Conservation (phyloP, 306 rosid genomes). For the Gillenia trifoliata region DNA sequence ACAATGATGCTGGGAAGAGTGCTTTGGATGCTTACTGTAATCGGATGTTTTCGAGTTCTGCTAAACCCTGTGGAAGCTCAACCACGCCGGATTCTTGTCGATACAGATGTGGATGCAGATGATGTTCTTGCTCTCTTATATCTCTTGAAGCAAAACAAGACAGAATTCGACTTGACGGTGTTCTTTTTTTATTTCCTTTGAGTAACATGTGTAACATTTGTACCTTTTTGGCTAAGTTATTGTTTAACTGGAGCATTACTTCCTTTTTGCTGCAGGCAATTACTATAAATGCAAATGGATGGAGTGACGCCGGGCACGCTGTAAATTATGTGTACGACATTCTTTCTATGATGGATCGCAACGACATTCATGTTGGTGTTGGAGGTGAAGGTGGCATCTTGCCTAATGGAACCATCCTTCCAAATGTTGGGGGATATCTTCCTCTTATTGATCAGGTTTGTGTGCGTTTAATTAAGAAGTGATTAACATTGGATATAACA, state of each 20-base stretch:
- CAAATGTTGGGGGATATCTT: conserved; percentile 69
- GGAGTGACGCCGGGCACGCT: conserved; percentile 56
- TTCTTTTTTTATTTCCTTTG: background rate
- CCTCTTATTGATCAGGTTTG: conserved; percentile 66
- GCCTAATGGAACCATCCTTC: conserved; percentile 38
- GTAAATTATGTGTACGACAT: conserved; percentile 53
- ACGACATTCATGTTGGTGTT: conserved; percentile 54
- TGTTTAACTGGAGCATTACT: no score
- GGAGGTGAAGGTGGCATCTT: conserved; percentile 69
- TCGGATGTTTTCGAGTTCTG: background rate
- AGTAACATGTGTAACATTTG: background rate
- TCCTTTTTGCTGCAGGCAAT: conserved; percentile 35
- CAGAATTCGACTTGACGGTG: conserved; percentile 12
- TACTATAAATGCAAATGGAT: conserved; percentile 48
- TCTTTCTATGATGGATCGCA: conserved; percentile 59
- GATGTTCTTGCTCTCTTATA: conserved; percentile 12
- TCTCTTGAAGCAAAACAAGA: conserved; percentile 18
- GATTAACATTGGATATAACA: background rate
- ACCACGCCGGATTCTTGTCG: conserved; percentile 11
- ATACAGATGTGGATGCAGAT: conserved; percentile 5
- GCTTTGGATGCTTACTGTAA: background rate
- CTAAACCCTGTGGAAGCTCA: background rate
- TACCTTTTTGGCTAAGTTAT: no score
- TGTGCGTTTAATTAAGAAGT: background rate
- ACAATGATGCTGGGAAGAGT: background rate